Conservation (phyloP, 2,329 filamentous ascomycete genomes). For the Periglandula ipomoeae region DNA sequence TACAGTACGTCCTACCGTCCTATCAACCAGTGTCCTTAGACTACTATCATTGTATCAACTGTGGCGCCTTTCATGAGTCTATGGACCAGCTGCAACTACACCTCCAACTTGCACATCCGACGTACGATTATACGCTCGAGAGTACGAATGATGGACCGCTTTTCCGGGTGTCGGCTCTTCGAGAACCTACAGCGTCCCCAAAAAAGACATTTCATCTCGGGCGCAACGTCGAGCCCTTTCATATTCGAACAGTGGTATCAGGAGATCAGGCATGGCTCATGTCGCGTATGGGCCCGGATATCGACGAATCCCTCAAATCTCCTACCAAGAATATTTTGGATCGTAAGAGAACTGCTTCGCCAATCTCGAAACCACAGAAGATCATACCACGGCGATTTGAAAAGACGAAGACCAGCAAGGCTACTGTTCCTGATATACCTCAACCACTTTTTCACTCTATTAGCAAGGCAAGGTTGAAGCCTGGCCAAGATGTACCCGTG, state of each 20-base stretch:
- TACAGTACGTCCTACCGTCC: constrained; percentile 36
- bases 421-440: constrained; percentile 38
- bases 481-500: constrained; percentile 38
- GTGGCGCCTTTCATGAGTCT: constrained; percentile 36
- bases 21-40: constrained; percentile 38
- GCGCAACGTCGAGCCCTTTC: constrained; percentile 32
- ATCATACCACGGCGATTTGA: constrained; percentile 7
- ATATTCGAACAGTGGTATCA: constrained; percentile 32
- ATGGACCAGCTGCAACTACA: constrained; percentile 41
- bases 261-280: constrained; percentile 38
- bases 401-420: constrained; percentile 17
- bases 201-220: constrained; percentile 33
- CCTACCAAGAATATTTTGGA: constrained; percentile 14
- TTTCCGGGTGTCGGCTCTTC: constrained; percentile 29
- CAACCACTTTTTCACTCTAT: constrained; percentile 49
- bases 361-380: constrained; percentile 10
- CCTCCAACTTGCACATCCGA: constrained; percentile 33
- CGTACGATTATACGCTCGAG: constrained; percentile 34
- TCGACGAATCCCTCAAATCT: constrained; percentile 17
- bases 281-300: constrained; percentile 30
- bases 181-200: constrained; percentile 19
- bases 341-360: constrained; percentile 17
- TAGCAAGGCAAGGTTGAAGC: constrained; percentile 41
- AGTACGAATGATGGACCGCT: constrained; percentile 27
- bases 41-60: constrained; percentile 41